Base-by-base conservation (phyloP, 257 asterid species). In the Gynochthodes officinalis region DNA sequence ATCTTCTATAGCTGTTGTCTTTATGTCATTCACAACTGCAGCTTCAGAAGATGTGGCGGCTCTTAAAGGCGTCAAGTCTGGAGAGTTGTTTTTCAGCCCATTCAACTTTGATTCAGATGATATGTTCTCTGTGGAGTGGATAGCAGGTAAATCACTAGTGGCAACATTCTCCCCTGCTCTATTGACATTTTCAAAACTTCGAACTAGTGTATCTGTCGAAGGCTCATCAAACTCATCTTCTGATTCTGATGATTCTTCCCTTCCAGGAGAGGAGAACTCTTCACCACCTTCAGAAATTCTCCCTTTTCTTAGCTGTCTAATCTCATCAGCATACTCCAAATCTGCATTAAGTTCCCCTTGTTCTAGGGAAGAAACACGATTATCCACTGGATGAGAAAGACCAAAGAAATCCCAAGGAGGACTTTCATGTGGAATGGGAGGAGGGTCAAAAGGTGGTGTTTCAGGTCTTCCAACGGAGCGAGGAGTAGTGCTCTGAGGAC, bases 341-440 rank as follows among this genome's bases (percentile, higher is more conserved):
- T 74, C 83, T 69, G 53, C 76, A 70, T 80, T 83, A 69, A 60
- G 71, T 35, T 68, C 81, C 69, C 54, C 69, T 55, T 75, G 78
- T 61, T 82, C 86, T 64, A 77, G 83, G 33, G 90, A 71, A 69
- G 96, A 76, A 71, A 86, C 83, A 40, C 84, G 96, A 80, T 85
- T 72, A 70, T 88, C 92, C 33, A 84, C 77, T 5, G 90, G 89
- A 86, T 86, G 77, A 74, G 85, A 85, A 75, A 87, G 92, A 75
- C 94, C 97, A 69, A 95, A 95, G 81, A 84, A 95, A 74, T 95
- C 98, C 99, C 99, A 92, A 2, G 99, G 98, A 16, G 95, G 82
- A 68, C 83, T 82, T 81, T 85, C 90, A 16, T 85, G 62, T 11
- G 84, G 72, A 18, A 60, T 33, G 28, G 85, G 75, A 73, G 91